These are phyloP conservation scores for Aureobasidium sp. DNA, from an alignment of 2,329 filamentous ascomycete species.

Conservation along the genomic window DNA sequence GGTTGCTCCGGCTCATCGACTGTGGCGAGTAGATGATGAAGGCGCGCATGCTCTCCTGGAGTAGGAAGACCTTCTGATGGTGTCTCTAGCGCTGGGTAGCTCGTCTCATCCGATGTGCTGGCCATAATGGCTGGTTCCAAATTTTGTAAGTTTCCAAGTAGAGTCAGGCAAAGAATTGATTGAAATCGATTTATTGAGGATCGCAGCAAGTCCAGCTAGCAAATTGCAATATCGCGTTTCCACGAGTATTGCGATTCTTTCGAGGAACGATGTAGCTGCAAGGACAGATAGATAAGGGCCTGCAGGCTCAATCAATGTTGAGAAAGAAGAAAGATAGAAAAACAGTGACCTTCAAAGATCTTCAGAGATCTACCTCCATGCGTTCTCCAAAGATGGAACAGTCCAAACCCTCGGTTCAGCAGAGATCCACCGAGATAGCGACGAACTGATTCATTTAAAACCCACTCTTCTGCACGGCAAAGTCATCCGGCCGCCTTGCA, in stretches of 20 bases:
- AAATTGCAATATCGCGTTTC: background rate
- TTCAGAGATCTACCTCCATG: background rate
- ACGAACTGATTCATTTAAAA: background rate
- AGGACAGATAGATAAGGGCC: background rate
- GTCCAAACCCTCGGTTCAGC: background rate
- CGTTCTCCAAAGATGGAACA: conserved; percentile 8
- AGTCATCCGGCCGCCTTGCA: background rate
- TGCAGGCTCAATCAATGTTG: background rate
- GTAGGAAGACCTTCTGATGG: background rate
- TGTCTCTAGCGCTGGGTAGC: background rate
- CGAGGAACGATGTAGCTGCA: background rate
- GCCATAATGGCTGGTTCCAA: background rate
- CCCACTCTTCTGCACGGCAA: background rate
- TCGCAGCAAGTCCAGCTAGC: background rate
- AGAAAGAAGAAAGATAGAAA: background rate
- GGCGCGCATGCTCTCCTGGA: conserved; percentile 8
- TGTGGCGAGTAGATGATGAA: conserved; percentile 5
- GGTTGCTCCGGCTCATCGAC: conserved; percentile 1
- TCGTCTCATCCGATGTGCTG: background rate
- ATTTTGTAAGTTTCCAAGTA: background rate
- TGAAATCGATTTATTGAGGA: too few species aligned
- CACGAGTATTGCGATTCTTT: background rate
- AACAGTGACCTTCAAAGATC: background rate
- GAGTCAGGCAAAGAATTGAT: background rate
- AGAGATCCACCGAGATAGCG: conserved; percentile 7